Conservation (phyloP, 2,329 filamentous ascomycete genomes). For the Claviceps maximensis region DNA sequence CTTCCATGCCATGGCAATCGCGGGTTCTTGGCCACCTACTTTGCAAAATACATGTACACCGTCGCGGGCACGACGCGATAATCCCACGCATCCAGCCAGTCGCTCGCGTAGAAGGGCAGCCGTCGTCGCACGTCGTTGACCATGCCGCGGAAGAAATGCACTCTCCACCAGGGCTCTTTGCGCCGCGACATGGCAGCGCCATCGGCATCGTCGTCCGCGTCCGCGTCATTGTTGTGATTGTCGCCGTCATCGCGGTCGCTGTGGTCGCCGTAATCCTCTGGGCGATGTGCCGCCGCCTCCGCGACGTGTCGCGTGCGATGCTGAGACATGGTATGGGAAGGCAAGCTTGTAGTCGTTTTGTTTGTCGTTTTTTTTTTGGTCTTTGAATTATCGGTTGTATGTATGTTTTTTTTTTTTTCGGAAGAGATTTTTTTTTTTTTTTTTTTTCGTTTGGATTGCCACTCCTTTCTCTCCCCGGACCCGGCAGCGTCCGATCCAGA, state of each 20-base stretch:
- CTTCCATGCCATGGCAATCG: too few species aligned
- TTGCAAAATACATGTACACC: slow-evolving; percentile 90
- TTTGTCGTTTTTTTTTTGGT: neutral
- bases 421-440: too few species aligned
- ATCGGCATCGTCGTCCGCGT: neutral
- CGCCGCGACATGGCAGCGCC: neutral
- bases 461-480: neutral
- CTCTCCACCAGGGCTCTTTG: slow-evolving; percentile 52
- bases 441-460: too few species aligned
- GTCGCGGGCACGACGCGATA: slow-evolving; percentile 81
- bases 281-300: neutral
- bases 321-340: neutral
- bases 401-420: neutral
- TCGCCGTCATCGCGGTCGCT: neutral
- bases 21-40: slow-evolving; percentile 37
- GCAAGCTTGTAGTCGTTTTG: too few species aligned
- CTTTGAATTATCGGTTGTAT: neutral
- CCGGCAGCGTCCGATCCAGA: too few species aligned
- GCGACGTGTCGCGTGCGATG: too few species aligned
- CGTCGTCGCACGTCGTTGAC: slow-evolving; percentile 61
- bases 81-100: slow-evolving; percentile 81
- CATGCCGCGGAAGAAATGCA: slow-evolving; percentile 67
- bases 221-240: neutral
- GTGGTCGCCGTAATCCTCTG: neutral
- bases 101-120: slow-evolving; percentile 64